These are phyloP conservation scores for Bruguiera sexangula DNA, from an alignment of 345 rosid species.

Conservation along the genomic window DNA sequence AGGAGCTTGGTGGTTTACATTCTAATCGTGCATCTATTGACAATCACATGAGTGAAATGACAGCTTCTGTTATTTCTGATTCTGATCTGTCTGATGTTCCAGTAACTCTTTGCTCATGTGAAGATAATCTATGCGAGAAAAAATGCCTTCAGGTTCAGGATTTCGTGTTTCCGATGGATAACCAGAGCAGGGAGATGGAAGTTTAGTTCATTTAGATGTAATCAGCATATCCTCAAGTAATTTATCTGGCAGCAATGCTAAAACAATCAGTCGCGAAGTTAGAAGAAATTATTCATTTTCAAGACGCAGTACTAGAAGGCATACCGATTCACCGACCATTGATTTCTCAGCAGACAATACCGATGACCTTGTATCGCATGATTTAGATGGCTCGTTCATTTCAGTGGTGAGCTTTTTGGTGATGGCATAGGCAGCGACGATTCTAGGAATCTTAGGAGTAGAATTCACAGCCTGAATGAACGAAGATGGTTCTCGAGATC, in stretches of 20 bases:
- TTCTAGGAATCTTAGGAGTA: conserved; percentile 44
- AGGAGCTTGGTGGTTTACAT: conserved; percentile 27
- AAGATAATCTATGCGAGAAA: conserved; percentile 33
- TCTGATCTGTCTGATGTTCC: conserved; percentile 32
- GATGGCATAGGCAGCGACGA: conserved; percentile 42
- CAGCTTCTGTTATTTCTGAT: conserved; percentile 15
- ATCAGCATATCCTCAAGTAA: conserved; percentile 53
- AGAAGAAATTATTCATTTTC: conserved; percentile 59
- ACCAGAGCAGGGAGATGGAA: conserved; percentile 33
- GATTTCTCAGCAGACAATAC: conserved; percentile 43
- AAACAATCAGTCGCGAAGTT: conserved; percentile 35
- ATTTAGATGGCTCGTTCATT: conserved; percentile 53
- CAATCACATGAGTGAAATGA: conserved; percentile 33
- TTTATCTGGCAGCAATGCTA: conserved; percentile 36
- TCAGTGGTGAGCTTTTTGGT: conserved; percentile 38
- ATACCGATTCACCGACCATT: conserved; percentile 37
- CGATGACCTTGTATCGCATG: conserved; percentile 38
- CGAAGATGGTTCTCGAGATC: conserved; percentile 52
- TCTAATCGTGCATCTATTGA: conserved; percentile 21
- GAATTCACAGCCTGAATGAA: conserved; percentile 45
- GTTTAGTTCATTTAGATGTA: conserved; percentile 48
- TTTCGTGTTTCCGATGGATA: conserved; percentile 46
- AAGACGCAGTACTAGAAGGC: conserved; percentile 46
- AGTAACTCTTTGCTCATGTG: conserved; percentile 14
- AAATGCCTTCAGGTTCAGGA: conserved; percentile 45